phyloP scores from a whole-genome alignment of 2,329 filamentous ascomycete genomes.

The Lithohypha guttulata region DNA sequence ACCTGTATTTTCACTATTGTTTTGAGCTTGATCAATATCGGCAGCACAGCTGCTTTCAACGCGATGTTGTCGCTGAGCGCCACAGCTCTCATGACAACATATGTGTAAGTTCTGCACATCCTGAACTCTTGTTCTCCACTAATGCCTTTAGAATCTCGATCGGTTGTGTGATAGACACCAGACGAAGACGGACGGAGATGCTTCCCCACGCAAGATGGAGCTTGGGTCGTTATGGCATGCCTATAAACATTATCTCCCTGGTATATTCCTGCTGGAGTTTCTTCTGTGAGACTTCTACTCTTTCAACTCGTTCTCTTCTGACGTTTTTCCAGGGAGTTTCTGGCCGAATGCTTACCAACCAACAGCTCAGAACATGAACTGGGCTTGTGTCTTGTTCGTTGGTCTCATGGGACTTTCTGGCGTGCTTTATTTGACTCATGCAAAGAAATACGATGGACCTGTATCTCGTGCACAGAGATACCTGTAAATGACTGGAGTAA shows the following conservation, averaged over 20 bases:
- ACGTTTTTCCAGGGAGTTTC: no score
- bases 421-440: no score
- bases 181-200: conserved; percentile 28
- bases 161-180: conserved; percentile 36
- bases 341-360: conserved; percentile 21
- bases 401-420: no score
- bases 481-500: no score
- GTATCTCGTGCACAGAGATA: no score
- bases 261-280: conserved; percentile 24
- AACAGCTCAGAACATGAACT: conserved; percentile 12
- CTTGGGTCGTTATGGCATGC: conserved; percentile 35
- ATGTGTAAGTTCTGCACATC: no score
- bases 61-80: conserved; percentile 36
- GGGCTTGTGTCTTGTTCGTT: conserved; percentile 14
- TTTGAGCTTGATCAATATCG: conserved; percentile 43
- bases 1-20: conserved; percentile 35
- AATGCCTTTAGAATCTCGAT: conserved; percentile 36
- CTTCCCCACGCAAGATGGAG: conserved; percentile 37
- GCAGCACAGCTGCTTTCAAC: conserved; percentile 35
- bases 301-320: no score
- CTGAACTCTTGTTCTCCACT: no score
- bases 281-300: no score
- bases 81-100: conserved; percentile 32
- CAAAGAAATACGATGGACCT: no score
- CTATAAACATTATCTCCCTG: conserved; percentile 27